Evolutionary conservation across 2,329 filamentous ascomycete species (phyloP), one percentile per base, ranked within the genome.

Genomic region (Aspergillus alliaceus): DNA sequence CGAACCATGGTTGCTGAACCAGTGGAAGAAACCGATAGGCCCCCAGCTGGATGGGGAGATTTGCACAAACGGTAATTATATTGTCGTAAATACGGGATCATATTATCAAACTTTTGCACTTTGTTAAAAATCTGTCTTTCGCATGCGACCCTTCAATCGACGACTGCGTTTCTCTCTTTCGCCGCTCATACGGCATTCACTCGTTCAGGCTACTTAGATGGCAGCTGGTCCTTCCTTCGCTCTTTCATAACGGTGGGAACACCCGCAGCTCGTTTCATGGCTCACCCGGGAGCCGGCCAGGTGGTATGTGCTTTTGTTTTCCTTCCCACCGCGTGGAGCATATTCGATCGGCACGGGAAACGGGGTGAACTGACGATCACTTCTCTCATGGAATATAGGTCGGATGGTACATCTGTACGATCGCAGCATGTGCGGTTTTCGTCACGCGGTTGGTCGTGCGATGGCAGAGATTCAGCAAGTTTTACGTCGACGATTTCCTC

Each of bases 371-470:
- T 32, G 27, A 48, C 44, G 44, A 48, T 48, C 44, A 24, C 44
- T 20, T 20, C 31, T 32, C 29, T 27, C n/a, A 35, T 42, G 32
- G 4, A 15, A 6, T 9, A 27, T 8, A 64, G 61, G 62, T 63
- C 14, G 56, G 53, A n/a, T 64, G 62, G 62, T 64, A 64, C 37
- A 46, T 64, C 31, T 63, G 61, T 54, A 64, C 61, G 4, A 27
- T 62, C 20, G 50, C 50, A 18, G 62, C 62, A 24, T 62, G 59
- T 27, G 22, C 49, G 24, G 60, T 64, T 25, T 58, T 63, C 4
- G 27, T 59, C 24, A 46, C 55, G 32, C 62, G 62, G 7, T 54
- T 64, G 35, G 47, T 54, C 6, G 50, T 63, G 20, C 61, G 62
- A 35, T 54, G 56, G 61, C 54, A 39, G 20, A 47, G 61, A 3